Evolutionary conservation across 192 early-diverging fungal species (phyloP), one percentile per base, ranked within the genome.

Genomic region (Jimgerdemannia lactiflua): DNA sequence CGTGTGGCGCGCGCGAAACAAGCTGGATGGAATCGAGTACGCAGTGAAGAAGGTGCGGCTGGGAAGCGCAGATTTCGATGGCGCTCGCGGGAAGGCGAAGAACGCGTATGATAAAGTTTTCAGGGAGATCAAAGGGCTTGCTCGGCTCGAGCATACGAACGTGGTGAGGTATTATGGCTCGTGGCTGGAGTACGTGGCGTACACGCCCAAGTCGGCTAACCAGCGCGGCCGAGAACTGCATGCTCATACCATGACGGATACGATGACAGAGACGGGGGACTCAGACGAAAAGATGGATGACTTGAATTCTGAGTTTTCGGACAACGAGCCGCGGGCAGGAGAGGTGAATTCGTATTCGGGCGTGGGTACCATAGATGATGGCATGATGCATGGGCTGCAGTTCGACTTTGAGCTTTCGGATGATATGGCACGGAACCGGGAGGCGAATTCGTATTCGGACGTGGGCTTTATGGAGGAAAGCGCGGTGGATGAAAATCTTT

Each of bases 101-200:
- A 74, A 77, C 41, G 49, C 71, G 49, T 89, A 85, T 54, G 85
- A 89, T 63, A 91, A 93, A 81, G 96, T 95, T 39, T 86, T 98
- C 75, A 85, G 97, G 0, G 97, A 99, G 80, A 95, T 96, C 69
- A 98, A 95, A 79, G 90, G 92, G 39, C 87, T 96, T 73, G 94
- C 97, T 1, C 78, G 92, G 17, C 75, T 99, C 64, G 86, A 92
- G 66, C 97, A 99, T 82, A 87, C 85, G 19, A 97, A 98, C 75
- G 94, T 99, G 39, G 95, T 99, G 65, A 85, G 98, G 4, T 99
- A 99, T 79, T 96, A 93, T 78, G 88, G 90, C 39, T 93, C 91
- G 42, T 99, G 98, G 98, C 81, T 99, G 4, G 96, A 99, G 85
- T 81, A 88, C 67, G 80, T 65, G 14, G 14, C 19, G 1, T 65